Percentiles rank a stretch among this genome's conserved stretches.
These are phyloP conservation scores for Auricularia sp. DNA, from an alignment of 768 basidiomycete species.

Conservation along the genomic window DNA sequence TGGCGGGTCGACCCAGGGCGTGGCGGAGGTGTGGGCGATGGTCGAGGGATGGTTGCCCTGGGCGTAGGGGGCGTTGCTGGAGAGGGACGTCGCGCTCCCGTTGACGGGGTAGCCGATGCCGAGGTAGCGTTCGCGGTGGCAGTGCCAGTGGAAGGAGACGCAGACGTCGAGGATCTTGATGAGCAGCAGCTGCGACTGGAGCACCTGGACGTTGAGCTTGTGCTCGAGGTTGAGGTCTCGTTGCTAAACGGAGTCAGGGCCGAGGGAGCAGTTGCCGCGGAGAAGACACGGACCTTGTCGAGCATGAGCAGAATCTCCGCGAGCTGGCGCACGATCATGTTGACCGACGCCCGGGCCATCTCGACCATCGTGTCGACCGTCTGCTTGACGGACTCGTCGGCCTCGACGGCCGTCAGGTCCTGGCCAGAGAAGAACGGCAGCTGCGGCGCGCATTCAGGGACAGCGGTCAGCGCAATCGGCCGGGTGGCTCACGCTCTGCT, in stretches of 20 bases:
- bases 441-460: slow-evolving; percentile 27
- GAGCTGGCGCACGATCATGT: slow-evolving; percentile 71
- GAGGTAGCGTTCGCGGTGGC: slow-evolving; percentile 27
- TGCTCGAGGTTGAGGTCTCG: slow-evolving; percentile 40
- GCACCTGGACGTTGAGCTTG: slow-evolving; percentile 46
- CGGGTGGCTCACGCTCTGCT: not conserved
- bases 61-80: slow-evolving; percentile 25
- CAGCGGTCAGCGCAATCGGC: not conserved
- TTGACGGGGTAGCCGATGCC: not conserved
- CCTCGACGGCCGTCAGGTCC: slow-evolving; percentile 61
- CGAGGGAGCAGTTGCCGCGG: slow-evolving; percentile 9
- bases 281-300: slow-evolving; percentile 45
- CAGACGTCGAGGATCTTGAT: slow-evolving; percentile 71
- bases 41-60: slow-evolving; percentile 8
- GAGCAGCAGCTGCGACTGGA: slow-evolving; percentile 81
- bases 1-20: slow-evolving; percentile 51
- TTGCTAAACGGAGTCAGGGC: slow-evolving; percentile 30
- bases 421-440: slow-evolving; percentile 79
- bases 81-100: slow-evolving; percentile 9
- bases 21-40: slow-evolving; percentile 5
- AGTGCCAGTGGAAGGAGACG: slow-evolving; percentile 68
- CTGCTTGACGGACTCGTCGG: slow-evolving; percentile 64
- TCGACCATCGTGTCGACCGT: slow-evolving; percentile 71
- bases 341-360: slow-evolving; percentile 63
- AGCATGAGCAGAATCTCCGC: slow-evolving; percentile 70